A percentile compares a stretch with the other conserved stretches of the same genome.
Conservation (phyloP, 2,329 filamentous ascomycete genomes). For the Emergomyces orientalis region DNA sequence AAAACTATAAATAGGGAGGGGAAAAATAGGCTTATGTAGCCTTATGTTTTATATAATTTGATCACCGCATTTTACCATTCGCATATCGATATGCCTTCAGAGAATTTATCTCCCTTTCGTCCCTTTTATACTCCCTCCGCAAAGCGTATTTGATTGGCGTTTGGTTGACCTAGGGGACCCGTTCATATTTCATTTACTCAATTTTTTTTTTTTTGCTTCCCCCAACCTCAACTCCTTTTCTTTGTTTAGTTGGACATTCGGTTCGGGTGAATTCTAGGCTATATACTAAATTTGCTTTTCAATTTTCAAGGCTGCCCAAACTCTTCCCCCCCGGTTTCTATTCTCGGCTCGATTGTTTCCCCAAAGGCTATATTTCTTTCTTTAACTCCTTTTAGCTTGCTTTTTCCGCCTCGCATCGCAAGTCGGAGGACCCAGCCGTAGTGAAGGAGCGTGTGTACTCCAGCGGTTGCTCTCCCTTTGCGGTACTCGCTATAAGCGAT, state of each 20-base stretch:
- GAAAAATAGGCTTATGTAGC: background rate
- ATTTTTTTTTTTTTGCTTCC: background rate
- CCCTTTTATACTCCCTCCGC: background rate
- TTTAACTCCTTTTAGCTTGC: background rate
- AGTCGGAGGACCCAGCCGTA: background rate
- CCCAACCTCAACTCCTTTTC: background rate
- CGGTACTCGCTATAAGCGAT: background rate
- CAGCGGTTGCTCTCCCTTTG: background rate
- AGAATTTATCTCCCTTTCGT: background rate
- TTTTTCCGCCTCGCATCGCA: background rate
- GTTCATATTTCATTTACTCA: background rate
- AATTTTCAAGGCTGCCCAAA: background rate
- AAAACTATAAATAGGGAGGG: background rate
- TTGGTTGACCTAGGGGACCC: background rate
- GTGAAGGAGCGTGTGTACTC: background rate
- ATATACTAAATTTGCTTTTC: background rate
- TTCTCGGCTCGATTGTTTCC: background rate
- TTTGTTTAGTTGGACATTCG: background rate
- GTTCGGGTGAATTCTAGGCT: background rate
- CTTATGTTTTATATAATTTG: background rate
- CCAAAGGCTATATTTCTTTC: background rate
- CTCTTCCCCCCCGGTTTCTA: background rate
- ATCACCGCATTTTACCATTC: background rate
- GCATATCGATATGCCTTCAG: background rate
- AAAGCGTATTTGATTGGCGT: background rate